Evolutionary conservation across 805 yeast genomes (phyloP).

Genomic region (Cyberlindnera petersonii): DNA sequence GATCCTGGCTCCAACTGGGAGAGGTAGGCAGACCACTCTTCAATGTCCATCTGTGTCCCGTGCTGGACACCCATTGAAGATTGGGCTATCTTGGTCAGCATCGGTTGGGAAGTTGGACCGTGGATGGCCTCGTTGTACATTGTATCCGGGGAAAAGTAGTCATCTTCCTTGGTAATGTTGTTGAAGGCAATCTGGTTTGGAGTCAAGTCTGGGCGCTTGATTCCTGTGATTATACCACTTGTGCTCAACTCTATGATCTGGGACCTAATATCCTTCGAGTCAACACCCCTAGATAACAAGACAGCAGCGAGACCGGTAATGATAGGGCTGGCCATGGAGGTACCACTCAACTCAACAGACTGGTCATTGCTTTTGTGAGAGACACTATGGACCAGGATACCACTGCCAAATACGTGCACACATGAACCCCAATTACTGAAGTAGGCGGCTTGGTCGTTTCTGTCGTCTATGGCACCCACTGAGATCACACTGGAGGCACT

Average conservation of each 20-base stretch:
- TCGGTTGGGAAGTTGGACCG: not conserved
- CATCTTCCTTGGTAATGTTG: slow-evolving; percentile 33
- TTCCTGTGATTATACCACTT: slow-evolving; percentile 40
- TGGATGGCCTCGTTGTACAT: slow-evolving; percentile 10
- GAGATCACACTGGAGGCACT: slow-evolving; percentile 68
- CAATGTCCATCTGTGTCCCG: slow-evolving; percentile 8
- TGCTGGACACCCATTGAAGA: slow-evolving; percentile 1
- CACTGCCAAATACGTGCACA: slow-evolving; percentile 83
- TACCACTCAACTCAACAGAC: slow-evolving; percentile 51
- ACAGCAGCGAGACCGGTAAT: slow-evolving; percentile 65
- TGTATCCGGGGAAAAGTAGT: slow-evolving; percentile 15
- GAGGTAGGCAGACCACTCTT: slow-evolving; percentile 11
- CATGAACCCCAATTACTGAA: slow-evolving; percentile 95
- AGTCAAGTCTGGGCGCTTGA: slow-evolving; percentile 46
- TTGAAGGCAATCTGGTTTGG: slow-evolving; percentile 55
- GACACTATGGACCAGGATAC: slow-evolving; percentile 61
- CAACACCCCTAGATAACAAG: slow-evolving; percentile 48
- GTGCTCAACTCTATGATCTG: slow-evolving; percentile 45
- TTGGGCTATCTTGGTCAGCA: not conserved
- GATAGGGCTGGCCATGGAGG: slow-evolving; percentile 78
- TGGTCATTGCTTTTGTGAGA: slow-evolving; percentile 29
- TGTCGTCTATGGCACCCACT: slow-evolving; percentile 86
- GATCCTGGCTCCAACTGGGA: slow-evolving; percentile 3
- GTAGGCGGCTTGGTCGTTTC: slow-evolving; percentile 61
- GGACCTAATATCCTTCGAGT: slow-evolving; percentile 37